A percentile compares a stretch with the other conserved stretches of the same genome.
Evolutionary conservation across 176 grass and related monocot genomes (phyloP).

Genomic region (Avena eriantha): DNA sequence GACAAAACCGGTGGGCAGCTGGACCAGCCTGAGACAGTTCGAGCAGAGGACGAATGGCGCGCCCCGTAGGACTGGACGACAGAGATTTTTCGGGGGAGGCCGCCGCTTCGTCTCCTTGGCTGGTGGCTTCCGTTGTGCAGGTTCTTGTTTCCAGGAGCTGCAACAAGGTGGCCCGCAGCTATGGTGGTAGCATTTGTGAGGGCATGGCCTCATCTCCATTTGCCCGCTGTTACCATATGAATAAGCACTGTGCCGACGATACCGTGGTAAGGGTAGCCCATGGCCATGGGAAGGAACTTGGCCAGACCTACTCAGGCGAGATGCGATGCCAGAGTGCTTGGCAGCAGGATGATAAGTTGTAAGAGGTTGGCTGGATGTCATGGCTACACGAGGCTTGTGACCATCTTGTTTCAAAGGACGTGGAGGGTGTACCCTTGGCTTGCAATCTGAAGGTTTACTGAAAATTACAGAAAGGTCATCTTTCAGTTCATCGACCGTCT

Average conservation of each 20-base stretch:
- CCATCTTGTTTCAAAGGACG: slow-evolving; percentile 33
- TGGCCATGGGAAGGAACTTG: slow-evolving; percentile 44
- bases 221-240: slow-evolving; percentile 17
- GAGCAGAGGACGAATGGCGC: slow-evolving; percentile 93
- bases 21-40: slow-evolving; percentile 62
- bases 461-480: slow-evolving; percentile 73
- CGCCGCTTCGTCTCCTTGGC: slow-evolving; percentile 40
- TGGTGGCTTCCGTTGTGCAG: slow-evolving; percentile 2
- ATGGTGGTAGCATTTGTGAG: slow-evolving; percentile 45
- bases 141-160: slow-evolving; percentile 47
- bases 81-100: slow-evolving; percentile 53
- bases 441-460: slow-evolving; percentile 52
- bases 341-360: slow-evolving; percentile 44
- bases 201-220: slow-evolving; percentile 34
- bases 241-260: slow-evolving; percentile 29
- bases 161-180: slow-evolving; percentile 46
- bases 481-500: slow-evolving; percentile 71
- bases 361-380: slow-evolving; percentile 43
- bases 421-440: slow-evolving; percentile 30
- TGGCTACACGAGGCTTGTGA: slow-evolving; percentile 12
- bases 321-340: slow-evolving; percentile 37
- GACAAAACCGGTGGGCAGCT: slow-evolving; percentile 70
- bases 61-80: slow-evolving; percentile 70
- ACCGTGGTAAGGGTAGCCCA: slow-evolving; percentile 33
- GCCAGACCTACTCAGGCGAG: slow-evolving; percentile 44